phyloP scores from a whole-genome alignment of 1,139 yeast genomes.

The Yamadazyma triangularis region DNA sequence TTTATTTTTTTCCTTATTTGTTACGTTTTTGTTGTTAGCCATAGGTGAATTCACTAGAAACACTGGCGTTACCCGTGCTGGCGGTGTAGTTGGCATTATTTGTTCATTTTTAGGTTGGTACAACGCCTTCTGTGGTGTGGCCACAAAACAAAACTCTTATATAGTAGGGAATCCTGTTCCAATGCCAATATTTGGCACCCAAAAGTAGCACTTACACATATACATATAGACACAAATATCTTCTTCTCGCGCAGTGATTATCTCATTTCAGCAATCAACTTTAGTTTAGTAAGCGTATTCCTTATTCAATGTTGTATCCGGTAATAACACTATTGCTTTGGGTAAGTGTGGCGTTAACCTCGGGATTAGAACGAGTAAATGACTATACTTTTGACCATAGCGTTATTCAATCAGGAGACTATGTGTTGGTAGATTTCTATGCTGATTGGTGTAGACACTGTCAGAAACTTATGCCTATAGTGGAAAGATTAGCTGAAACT shows the following conservation, averaged over 20 bases:
- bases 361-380: constrained; percentile 20
- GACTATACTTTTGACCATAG: constrained; percentile 51
- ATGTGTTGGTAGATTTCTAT: constrained; percentile 67
- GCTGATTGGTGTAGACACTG: constrained; percentile 86
- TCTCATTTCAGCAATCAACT: no score
- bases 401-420: constrained; percentile 54
- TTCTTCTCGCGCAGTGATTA: no score
- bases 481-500: constrained; percentile 53
- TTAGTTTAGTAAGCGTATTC: no score
- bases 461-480: constrained; percentile 58
- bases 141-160: constrained; percentile 24
- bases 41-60: constrained; percentile 51
- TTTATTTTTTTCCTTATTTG: constrained; percentile 49
- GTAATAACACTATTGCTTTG: no score
- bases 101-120: constrained; percentile 62
- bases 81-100: constrained; percentile 63
- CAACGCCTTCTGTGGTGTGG: constrained; percentile 36
- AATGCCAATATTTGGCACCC: constrained; percentile 8
- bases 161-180: constrained; percentile 16
- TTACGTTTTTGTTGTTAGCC: constrained; percentile 54
- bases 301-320: no score
- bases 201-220: no score
- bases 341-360: constrained; percentile 3
- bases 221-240: no score
- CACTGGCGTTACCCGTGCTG: constrained; percentile 52